phyloP scores from a whole-genome alignment of 495 filamentous ascomycete species.

The Xylaria nigripes region DNA sequence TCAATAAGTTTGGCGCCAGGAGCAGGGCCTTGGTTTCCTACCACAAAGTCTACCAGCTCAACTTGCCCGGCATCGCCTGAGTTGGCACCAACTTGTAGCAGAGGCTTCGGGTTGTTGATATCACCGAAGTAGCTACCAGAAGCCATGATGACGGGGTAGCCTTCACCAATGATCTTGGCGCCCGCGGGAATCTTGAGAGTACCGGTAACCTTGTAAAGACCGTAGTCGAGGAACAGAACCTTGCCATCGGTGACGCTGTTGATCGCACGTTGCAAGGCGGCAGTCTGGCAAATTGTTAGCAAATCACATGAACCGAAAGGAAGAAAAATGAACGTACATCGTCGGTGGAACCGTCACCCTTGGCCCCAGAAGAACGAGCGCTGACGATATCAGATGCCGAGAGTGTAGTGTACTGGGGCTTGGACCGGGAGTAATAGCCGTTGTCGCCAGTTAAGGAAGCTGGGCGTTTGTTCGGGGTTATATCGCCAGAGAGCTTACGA shows the following conservation, averaged over 20 bases:
- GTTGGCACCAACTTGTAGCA: conserved; percentile 65
- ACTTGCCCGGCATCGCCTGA: conserved; percentile 65
- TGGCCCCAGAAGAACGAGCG: conserved; percentile 57
- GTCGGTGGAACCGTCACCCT: conserved; percentile 64
- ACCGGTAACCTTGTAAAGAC: conserved; percentile 55
- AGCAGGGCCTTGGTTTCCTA: conserved; percentile 58
- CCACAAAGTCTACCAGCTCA: conserved; percentile 73
- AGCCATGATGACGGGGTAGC: conserved; percentile 81
- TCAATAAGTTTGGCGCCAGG: conserved; percentile 67
- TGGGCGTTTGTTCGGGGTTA: conserved; percentile 35
- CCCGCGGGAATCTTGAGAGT: conserved; percentile 57
- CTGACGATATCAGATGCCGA: conserved; percentile 49
- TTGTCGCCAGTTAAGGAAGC: conserved; percentile 30
- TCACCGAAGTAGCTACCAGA: conserved; percentile 64
- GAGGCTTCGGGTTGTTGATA: conserved; percentile 56
- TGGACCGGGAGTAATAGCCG: conserved; percentile 45
- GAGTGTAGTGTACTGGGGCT: conserved; percentile 51
- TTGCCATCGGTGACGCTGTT: conserved; percentile 52
- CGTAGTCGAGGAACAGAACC: conserved; percentile 51
- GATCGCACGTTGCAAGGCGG: conserved; percentile 48
- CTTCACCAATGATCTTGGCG: conserved; percentile 69
- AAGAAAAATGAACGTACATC: conserved; percentile 41
- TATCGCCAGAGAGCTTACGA: conserved; percentile 22
- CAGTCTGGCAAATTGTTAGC: conserved; percentile 35
- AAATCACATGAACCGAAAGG: conserved; percentile 29